Percentiles rank a stretch among this genome's conserved stretches.
These are phyloP conservation scores for Penicillium desertorum DNA, from an alignment of 495 filamentous ascomycete genomes.

Conservation along the genomic window DNA sequence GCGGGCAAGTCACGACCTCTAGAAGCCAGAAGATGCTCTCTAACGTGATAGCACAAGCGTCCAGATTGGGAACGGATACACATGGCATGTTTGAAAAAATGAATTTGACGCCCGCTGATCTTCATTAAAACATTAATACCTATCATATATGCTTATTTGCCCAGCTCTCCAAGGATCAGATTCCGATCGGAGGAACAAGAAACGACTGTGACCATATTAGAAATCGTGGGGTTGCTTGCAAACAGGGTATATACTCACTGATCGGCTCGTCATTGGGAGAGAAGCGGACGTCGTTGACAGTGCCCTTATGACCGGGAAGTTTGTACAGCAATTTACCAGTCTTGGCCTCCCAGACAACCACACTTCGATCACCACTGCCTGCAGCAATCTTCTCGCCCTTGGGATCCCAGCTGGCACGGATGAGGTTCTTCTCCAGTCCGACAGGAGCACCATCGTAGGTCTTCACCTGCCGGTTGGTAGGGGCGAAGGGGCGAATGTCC, in stretches of 20 bases:
- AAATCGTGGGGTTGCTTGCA: background rate
- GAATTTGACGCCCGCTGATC: constrained; percentile 20
- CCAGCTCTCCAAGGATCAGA: constrained; percentile 75
- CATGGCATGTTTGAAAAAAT: constrained; percentile 15
- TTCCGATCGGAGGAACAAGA: constrained; percentile 82
- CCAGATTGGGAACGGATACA: background rate
- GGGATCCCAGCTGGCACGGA: constrained; percentile 88
- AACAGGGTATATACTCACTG: constrained; percentile 59
- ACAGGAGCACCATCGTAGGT: constrained; percentile 86
- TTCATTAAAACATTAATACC: constrained; percentile 19
- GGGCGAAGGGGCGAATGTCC: constrained; percentile 95
- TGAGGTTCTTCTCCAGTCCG: constrained; percentile 89
- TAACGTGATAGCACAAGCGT: background rate
- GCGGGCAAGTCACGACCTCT: background rate
- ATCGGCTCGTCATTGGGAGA: constrained; percentile 81
- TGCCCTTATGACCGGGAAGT: constrained; percentile 90
- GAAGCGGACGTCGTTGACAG: constrained; percentile 93
- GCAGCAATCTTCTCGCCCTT: constrained; percentile 82
- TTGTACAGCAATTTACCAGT: constrained; percentile 88
- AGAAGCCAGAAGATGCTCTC: background rate
- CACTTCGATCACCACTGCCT: constrained; percentile 86
- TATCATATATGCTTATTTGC: constrained; percentile 44
- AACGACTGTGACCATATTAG: constrained; percentile 60
- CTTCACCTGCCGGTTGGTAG: constrained; percentile 74
- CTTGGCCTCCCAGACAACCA: constrained; percentile 83